Evolutionary conservation across 441 rosid species (phyloP), one percentile per base, ranked within the genome.

Genomic region (Jatropha podagrica): DNA sequence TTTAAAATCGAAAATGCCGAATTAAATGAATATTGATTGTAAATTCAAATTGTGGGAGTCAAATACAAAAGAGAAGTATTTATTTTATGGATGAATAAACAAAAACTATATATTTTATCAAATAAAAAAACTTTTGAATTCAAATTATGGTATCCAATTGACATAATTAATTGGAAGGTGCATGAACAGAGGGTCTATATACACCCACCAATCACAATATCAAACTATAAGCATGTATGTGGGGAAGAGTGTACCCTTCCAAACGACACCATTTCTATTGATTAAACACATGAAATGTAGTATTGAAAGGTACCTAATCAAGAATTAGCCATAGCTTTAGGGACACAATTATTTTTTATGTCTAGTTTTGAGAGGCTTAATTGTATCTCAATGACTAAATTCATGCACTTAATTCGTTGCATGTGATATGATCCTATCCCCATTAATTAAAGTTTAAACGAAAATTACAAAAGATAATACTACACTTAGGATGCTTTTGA

Each of bases 221-320:
- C 73, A 76, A 26, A 42, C 1, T 32, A 32, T 46, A 11, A 76
- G 65, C n/a, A 69, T 41, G 68, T 48, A 6, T 68, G 81, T 72
- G 79, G 83, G 83, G 78, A 76, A 65, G 65, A 26, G 48, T 77
- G 80, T 74, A 26, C 26, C 83, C 84, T 69, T 66, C 76, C 85
- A 72, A 82, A 79, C 75, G 66, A 72, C 83, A 80, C 27, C 20
- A 5, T 18, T 20, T 74, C 60, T n/a, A 65, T 58, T 74, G 85
- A 79, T 73, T 76, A 61, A 79, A 77, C 81, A 14, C 66, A 54
- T 58, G 73, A 65, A 59, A 71, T 41, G 5, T 52, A 27, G 42
- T 52, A 41, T 26, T 3, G 23, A 41, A 10, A 69, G 13, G 41
- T 26, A 54, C 48, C 20, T 20, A 46, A 55, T 17, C 38, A 18